Evolutionary conservation across 768 basidiomycete species (phyloP).

Genomic region (Botryobasidium botryosum): DNA sequence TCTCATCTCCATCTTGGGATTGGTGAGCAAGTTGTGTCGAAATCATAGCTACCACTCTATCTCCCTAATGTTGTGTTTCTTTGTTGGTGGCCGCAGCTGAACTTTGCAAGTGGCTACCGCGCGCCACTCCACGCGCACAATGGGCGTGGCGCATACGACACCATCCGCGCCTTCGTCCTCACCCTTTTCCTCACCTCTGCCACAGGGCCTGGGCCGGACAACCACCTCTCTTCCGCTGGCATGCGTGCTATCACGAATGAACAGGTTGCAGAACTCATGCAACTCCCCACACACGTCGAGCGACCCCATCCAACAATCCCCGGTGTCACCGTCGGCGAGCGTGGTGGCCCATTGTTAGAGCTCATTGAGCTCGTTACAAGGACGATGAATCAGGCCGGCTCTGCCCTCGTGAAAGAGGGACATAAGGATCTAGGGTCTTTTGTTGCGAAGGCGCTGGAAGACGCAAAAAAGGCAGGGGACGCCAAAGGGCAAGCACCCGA

Average conservation of each 20-base stretch:
- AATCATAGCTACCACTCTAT: background rate
- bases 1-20: conserved; percentile 54
- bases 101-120: conserved; percentile 73
- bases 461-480: conserved; percentile 26
- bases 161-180: conserved; percentile 57
- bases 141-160: conserved; percentile 71
- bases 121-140: conserved; percentile 51
- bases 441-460: conserved; percentile 48
- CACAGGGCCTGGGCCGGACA: background rate
- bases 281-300: conserved; percentile 53
- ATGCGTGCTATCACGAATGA: conserved; percentile 35
- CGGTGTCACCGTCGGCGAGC: conserved; percentile 55
- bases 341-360: conserved; percentile 57
- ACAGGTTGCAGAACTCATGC: conserved; percentile 58
- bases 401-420: conserved; percentile 37
- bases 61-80: background rate
- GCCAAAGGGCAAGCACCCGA: conserved; percentile 20
- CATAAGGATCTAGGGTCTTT: conserved; percentile 60
- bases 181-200: conserved; percentile 42
- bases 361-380: conserved; percentile 48
- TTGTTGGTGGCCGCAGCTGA: conserved; percentile 25
- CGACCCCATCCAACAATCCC: conserved; percentile 47
- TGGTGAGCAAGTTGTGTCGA: conserved; percentile 17
- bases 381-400: conserved; percentile 58
- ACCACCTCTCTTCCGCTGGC: conserved; percentile 33